Evolutionary conservation across 2,329 filamentous ascomycete species (phyloP).

Genomic region (Thelonectria blattea): DNA sequence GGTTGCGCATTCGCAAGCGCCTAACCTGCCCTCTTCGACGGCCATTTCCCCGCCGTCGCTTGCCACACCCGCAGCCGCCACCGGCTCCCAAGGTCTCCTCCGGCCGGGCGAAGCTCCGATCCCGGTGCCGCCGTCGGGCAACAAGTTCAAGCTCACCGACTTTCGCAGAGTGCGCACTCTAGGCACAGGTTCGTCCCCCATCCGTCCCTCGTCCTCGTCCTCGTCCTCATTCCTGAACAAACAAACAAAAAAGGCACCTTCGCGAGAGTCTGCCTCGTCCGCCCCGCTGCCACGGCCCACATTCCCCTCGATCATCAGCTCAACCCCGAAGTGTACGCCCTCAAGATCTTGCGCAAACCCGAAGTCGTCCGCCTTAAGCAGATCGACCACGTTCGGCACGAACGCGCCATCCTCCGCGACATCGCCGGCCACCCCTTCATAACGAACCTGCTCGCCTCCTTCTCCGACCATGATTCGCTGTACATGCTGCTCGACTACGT

Average conservation of each 20-base stretch:
- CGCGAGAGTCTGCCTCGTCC: constrained; percentile 80
- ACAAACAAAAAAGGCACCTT: constrained; percentile 66
- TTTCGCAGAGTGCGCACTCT: constrained; percentile 78
- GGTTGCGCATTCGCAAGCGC: constrained; percentile 41
- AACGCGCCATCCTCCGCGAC: constrained; percentile 77
- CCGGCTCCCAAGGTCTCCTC: constrained; percentile 16
- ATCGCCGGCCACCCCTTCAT: constrained; percentile 85
- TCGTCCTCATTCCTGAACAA: constrained; percentile 9
- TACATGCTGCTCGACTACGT: constrained; percentile 87
- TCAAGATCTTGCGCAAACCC: constrained; percentile 78
- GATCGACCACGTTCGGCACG: constrained; percentile 84
- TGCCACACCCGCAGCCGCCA: constrained; percentile 17
- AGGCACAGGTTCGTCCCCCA: constrained; percentile 66
- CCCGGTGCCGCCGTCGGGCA: constrained; percentile 38
- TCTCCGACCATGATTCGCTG: constrained; percentile 78
- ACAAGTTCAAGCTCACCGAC: constrained; percentile 53
- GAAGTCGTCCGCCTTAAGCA: constrained; percentile 84
- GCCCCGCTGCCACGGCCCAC: constrained; percentile 61
- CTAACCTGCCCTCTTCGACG: constrained; percentile 34
- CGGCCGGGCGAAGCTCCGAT: constrained; percentile 21
- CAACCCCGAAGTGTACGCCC: constrained; percentile 68
- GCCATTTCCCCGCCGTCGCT: constrained; percentile 32
- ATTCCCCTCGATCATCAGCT: constrained; percentile 43
- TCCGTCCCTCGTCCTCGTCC: constrained; percentile 34
- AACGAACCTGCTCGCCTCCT: constrained; percentile 77